Base-by-base conservation (phyloP, 2,329 filamentous ascomycete genomes). In the Cladophialophora chaetospira region DNA sequence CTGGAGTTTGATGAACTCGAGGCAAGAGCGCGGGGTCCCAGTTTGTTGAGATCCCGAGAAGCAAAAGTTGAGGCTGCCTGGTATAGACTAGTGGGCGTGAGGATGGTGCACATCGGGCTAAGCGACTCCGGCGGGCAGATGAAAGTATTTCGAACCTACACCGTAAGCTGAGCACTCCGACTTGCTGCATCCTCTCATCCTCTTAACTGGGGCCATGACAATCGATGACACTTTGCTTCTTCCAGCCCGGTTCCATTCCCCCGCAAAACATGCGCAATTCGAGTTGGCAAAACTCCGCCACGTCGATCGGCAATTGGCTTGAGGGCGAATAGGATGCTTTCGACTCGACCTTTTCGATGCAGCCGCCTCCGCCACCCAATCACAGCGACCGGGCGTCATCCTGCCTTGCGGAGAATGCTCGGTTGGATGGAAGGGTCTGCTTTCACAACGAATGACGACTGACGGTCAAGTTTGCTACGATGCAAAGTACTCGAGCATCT, bases 161-260 rank as follows among this genome's bases (percentile, higher is more conserved):
- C n/a, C n/a, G n/a, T 40, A 40, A 40, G 36, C 36, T 40, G 36
- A 40, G 36, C 36, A 4, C 13, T 40, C 36, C 36, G 36, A 40
- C 36, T 40, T 40, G 36, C 17, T 21, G 36, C 17, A 40, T 21
- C 15, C 23, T 10, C 8, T 19, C 35, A 15, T 3, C 35, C 15
- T 21, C n/a, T 9, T 21, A 13, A 26, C 11, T 9, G 10, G 40
- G 8, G 40, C 19, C 38, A 10, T n/a, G n/a, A n/a, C n/a, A n/a
- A n/a, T n/a, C n/a, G n/a, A 19, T 42, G 38, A 23, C 38, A 42
- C 47, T 15, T 50, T 47, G 19, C 42, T 52, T 51, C 29, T 51
- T 44, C 40, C 40, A 47, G 46, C 47, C 21, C 28, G 26, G 42
- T 58, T 58, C 55, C 55, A 49, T 58, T 54, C 25, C 50, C 55